These are phyloP conservation scores for Globisporangium polare DNA, from an alignment of 352 stramenopile species.

Conservation along the genomic window DNA sequence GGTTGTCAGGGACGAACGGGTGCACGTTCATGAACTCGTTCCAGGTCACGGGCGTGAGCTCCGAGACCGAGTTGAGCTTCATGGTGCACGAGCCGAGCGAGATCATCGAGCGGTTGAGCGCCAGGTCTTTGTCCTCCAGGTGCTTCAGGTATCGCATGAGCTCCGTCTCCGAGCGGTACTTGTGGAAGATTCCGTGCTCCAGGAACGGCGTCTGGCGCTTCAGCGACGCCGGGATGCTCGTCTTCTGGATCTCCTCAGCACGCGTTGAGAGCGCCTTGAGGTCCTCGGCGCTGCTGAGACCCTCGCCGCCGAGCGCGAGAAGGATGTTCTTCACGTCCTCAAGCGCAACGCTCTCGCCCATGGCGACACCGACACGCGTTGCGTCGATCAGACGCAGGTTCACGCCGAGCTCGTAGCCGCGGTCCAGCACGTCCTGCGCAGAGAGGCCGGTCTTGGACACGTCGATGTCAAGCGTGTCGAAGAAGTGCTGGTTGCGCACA, in stretches of 20 bases:
- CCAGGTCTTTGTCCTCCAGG: conserved; percentile 98
- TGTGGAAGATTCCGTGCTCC: conserved; percentile 96
- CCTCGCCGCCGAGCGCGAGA: conserved; percentile 56
- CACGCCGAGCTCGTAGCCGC: conserved; percentile 62
- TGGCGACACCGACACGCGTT: conserved; percentile 90
- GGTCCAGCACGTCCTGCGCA: conserved; percentile 69
- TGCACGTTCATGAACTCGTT: conserved; percentile 97
- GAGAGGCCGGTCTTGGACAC: conserved; percentile 80
- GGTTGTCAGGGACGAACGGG: conserved; percentile 95
- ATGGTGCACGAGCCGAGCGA: conserved; percentile 99
- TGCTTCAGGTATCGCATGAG: conserved; percentile 97
- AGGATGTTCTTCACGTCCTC: conserved; percentile 90
- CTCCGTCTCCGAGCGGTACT: conserved; percentile 96
- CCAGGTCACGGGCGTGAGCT: conserved; percentile 98
- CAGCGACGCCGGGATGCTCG: conserved; percentile 57
- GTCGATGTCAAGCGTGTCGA: conserved; percentile 95
- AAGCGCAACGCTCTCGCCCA: conserved; percentile 95
- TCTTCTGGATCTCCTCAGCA: conserved; percentile 46
- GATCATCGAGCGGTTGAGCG: conserved; percentile 99
- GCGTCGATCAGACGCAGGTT: conserved; percentile 88
- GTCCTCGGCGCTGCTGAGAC: conserved; percentile 27
- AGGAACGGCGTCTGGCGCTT: conserved; percentile 82
- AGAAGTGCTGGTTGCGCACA: conserved; percentile 86
- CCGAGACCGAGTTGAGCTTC: conserved; percentile 98
- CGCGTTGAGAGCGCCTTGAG: conserved; percentile 53